Evolutionary conservation across 805 yeast genomes (phyloP), one percentile per base, ranked within the genome.

Genomic region (Nakazawaea siamensis): DNA sequence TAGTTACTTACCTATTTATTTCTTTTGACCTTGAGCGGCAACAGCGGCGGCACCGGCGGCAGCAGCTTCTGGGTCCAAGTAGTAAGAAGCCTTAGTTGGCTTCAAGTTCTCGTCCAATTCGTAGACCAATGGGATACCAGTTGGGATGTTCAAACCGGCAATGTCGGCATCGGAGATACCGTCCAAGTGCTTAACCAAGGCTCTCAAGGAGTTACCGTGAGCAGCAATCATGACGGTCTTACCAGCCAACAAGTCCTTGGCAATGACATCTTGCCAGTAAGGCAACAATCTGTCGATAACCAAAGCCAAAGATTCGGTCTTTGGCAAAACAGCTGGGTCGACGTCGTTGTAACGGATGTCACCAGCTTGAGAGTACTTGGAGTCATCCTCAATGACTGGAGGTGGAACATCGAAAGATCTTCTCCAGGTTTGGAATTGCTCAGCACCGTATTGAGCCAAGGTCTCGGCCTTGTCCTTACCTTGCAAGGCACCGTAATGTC

Each of bases 31-130:
- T 72, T 88, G 97, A 54, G 85, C 85, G 54, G 97, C 97, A 52
- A 88, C 97, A 42, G 96, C 96, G 58, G 97, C 97, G 48, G 97
- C 97, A 74, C 97, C 97, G 38, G 96, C 96, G 47, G 88, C 95
- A 56, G 97, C 97, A 56, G 97, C 97, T 71, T 86, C 97, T 55
- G 97, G 97, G 70, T 88, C 97, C 67, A 88, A 80, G 80, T 88
- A 88, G 76, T 88, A 86, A 52, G 94, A 78, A 50, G 86, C 82
- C 79, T 87, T 87, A 59, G 80, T 70, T 67, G 97, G 97, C 67
- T 76, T 76, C 67, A 88, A 77, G 55, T 73, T 58, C 36, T 73
- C 81, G 61, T 88, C 96, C 58, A 88, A 78, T 70, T 90, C 97
- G 70, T 83, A 90, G 44, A 90, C 96, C 68, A 88, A 78, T 59